These are phyloP conservation scores for Globisporangium paroecandrum DNA, from an alignment of 352 stramenopile species.

Conservation along the genomic window DNA sequence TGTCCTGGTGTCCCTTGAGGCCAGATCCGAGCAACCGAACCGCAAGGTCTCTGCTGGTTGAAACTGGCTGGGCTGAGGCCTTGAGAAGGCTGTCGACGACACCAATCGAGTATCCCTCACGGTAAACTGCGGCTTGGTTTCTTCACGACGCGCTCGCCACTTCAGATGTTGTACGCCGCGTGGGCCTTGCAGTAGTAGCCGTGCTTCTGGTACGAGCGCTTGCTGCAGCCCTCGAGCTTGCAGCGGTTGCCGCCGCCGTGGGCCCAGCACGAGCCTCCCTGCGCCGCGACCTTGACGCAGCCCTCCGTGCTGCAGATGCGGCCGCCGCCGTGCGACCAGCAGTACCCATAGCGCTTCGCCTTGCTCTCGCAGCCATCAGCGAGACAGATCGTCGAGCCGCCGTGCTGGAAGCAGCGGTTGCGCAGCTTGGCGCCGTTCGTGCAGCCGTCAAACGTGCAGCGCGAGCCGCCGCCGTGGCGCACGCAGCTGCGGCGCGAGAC, in stretches of 20 bases:
- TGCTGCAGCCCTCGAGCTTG: slow-evolving; percentile 40
- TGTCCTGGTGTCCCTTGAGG: too few relatives aligned
- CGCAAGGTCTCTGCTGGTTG: too few relatives aligned
- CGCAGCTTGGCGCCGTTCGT: slow-evolving; percentile 38
- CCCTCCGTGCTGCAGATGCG: slow-evolving; percentile 34
- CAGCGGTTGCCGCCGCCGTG: slow-evolving; percentile 46
- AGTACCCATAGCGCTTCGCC: slow-evolving; percentile 40
- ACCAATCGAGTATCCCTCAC: too few relatives aligned
- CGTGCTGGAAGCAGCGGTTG: slow-evolving; percentile 44
- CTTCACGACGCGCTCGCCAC: background rate
- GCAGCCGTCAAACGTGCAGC: slow-evolving; percentile 33
- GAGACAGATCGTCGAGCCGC: slow-evolving; percentile 33
- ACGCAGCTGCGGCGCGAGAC: slow-evolving; percentile 38
- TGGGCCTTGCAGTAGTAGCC: slow-evolving; percentile 47
- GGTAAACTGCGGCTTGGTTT: too few relatives aligned
- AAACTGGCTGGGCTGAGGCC: too few relatives aligned
- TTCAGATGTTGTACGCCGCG: slow-evolving; percentile 24
- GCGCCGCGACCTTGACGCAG: slow-evolving; percentile 39
- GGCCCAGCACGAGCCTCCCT: slow-evolving; percentile 36
- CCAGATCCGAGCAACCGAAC: too few relatives aligned
- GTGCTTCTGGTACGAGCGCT: slow-evolving; percentile 46
- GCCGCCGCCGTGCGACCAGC: slow-evolving; percentile 37
- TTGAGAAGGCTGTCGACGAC: too few relatives aligned
- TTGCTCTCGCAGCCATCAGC: slow-evolving; percentile 33
- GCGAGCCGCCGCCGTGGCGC: slow-evolving; percentile 36